Evolutionary conservation across 192 early-diverging fungal genomes (phyloP).

Genomic region (Anaeromyces robustus): DNA sequence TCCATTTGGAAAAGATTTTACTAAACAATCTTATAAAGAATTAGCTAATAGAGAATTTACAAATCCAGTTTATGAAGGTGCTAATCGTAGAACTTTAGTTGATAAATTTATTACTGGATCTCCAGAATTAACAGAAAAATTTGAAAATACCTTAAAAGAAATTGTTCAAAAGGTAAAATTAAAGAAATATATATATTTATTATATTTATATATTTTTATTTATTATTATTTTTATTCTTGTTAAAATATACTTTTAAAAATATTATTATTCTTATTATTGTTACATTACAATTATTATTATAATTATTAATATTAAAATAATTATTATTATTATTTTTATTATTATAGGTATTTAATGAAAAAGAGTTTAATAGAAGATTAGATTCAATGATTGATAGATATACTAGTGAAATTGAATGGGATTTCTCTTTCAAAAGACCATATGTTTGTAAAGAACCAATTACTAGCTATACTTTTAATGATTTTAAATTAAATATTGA

Average conservation of each 20-base stretch:
- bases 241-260: no score
- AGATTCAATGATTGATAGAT: background rate
- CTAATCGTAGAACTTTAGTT: background rate
- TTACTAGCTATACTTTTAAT: background rate
- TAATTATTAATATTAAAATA: no score
- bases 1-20: background rate
- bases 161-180: background rate
- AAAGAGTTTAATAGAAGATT: background rate
- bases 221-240: no score
- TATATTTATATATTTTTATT: no score
- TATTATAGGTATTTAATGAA: background rate
- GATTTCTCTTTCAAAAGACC: background rate
- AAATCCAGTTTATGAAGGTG: background rate
- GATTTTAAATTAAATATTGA: background rate
- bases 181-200: no score
- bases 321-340: background rate
- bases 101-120: background rate
- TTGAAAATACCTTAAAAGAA: background rate
- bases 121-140: background rate
- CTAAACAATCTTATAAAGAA: background rate
- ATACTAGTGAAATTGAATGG: background rate
- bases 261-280: no score
- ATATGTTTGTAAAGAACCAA: background rate
- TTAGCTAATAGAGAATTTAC: background rate
- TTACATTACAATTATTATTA: no score